Evolutionary conservation across 2,329 filamentous ascomycete species (phyloP), one percentile per base, ranked within the genome.

Genomic region (Alternaria consortialis): DNA sequence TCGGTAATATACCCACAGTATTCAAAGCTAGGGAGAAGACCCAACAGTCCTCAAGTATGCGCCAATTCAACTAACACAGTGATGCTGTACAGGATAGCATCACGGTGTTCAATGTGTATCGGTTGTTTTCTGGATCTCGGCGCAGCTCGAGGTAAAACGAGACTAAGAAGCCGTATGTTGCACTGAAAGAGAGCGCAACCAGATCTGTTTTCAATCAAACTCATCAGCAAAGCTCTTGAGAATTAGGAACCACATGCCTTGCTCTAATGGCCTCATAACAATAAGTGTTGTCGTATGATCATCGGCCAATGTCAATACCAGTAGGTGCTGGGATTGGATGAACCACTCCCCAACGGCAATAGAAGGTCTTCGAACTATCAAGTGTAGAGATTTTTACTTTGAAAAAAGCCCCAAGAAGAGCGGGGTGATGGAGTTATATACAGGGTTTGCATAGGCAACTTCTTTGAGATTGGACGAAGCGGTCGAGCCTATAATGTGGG

Each of bases 341-440:
- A 46, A 27, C 43, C 25, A 46, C 20, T 46, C 36, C 11, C 23
- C 43, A 27, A n/a, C 25, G 6, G 43, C 25, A 46, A 29, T 46
- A 46, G 43, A 46, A 13, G 20, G 43, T 46, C 23, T 46, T 46
- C 25, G 25, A 46, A 25, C 25, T 12, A 46, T 29, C 13, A 29
- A 46, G 43, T 46, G 43, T 46, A 46, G 25, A 29, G 13, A 46
- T 46, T 46, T 46, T 7, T 46, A n/a, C 43, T 46, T 46, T 31
- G 5, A n/a, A 46, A 46, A 46, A 7, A 46, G 9, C 11, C 15
- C 43, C 13, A 31, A 31, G 25, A 29, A 46, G 43, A 46, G 25
- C 25, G 23, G 5, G 23, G 43, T 46, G 25, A 46, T 46, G 15
- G 43, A 46, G 43, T 46, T 31, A 46, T 46, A 46, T 46, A 11